Conservation (phyloP, 768 basidiomycete species). For the Amanita pallidorosea region DNA sequence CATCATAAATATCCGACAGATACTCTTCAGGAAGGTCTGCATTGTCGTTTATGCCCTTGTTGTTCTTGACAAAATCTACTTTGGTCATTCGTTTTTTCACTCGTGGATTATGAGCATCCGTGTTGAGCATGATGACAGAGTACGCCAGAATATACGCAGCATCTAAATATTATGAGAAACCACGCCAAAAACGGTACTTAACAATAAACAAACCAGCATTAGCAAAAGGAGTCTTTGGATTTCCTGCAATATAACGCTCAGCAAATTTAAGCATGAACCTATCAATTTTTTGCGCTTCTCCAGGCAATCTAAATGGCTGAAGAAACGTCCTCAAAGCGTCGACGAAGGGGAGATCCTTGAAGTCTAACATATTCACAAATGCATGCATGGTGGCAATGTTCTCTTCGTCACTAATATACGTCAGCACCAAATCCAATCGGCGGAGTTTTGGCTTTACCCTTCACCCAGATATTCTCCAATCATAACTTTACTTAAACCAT, state of each 20-base stretch:
- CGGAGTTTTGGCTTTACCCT: slow-evolving; percentile 42
- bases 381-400: slow-evolving; percentile 96
- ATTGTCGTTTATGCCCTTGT: slow-evolving; percentile 91
- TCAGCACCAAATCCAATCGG: slow-evolving; percentile 1
- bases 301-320: slow-evolving; percentile 93
- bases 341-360: slow-evolving; percentile 71
- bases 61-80: slow-evolving; percentile 86
- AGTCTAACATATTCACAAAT: slow-evolving; percentile 89
- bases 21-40: slow-evolving; percentile 82
- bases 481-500: slow-evolving; percentile 90
- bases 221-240: slow-evolving; percentile 75
- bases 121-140: slow-evolving; percentile 93
- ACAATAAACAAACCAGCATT: slow-evolving; percentile 55
- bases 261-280: slow-evolving; percentile 99
- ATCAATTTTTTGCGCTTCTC: slow-evolving; percentile 98
- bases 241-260: slow-evolving; percentile 88
- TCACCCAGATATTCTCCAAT: slow-evolving; percentile 98
- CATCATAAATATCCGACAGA: slow-evolving; percentile 72
- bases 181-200: background rate
- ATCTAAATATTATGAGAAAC: slow-evolving; percentile 34
- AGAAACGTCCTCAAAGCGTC: slow-evolving; percentile 85
- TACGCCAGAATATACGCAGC: slow-evolving; percentile 93
- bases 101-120: slow-evolving; percentile 93
- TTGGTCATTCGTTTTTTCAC: slow-evolving; percentile 93
- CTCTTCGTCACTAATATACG: slow-evolving; percentile 57